Base-by-base conservation (phyloP, 2,329 filamentous ascomycete genomes). In the Dactylellina haptotyla region DNA sequence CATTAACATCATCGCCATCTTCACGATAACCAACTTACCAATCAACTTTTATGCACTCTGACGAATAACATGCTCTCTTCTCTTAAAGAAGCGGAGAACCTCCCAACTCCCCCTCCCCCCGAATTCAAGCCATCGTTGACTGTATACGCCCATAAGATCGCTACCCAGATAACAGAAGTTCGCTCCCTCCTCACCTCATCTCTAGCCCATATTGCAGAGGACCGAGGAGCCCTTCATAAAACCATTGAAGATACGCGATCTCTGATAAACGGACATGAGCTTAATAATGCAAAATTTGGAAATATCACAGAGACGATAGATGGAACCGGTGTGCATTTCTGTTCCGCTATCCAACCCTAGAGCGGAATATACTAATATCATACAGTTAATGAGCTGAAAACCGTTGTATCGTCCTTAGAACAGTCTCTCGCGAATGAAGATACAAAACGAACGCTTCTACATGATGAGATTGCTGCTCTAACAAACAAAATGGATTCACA, bases 121-220 rank as follows among this genome's bases (percentile, higher is more conserved):
- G 67, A 61, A 14, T 73, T 54, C 0, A 65, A 56, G 28, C 59
- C 67, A 10, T 65, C 67, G 1, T 14, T 73, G 25, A 73, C 67
- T 20, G 56, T 73, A 16, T 51, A 53, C 9, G 67, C 59, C 20
- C 67, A 73, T 28, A 53, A 73, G 32, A 59, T 73, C 9, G 46
- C 67, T 12, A 30, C 18, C 3, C 67, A 73, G 50, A 32, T 46
- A 10, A 25, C 26, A n/a, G 53, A 65, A 8, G 5, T 57, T 18
- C 50, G 51, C 16, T 57, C 62, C 12, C 23, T 66, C 12, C 51
- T 66, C 23, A 30, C 62, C 0, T 48, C 50, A 9, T 48, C 62
- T 14, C 39, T 58, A 12, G 25, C 37, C 5, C 37, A 56, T 14
- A 50, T 66, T 4, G 39, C 62, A 48, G 51, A 48, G 39, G 50